Evolutionary conservation across 768 basidiomycete genomes (phyloP), one percentile per base, ranked within the genome.

Genomic region (Termitomyces sp.): DNA sequence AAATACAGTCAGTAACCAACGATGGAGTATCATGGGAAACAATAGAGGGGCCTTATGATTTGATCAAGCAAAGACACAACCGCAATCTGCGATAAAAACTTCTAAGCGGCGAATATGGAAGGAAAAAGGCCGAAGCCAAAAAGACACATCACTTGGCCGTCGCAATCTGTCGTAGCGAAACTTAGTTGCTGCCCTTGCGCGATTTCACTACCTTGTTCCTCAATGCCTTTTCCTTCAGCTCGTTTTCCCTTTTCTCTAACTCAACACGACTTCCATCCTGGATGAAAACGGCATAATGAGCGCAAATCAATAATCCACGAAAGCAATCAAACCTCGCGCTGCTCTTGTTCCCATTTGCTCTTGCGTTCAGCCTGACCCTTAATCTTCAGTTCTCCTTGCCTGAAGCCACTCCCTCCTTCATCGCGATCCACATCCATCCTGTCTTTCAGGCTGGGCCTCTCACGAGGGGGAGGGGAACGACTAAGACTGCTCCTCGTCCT

Each of bases 131-230:
- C 51, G 44, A 43, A 56, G 46, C 41, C 24, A 12, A 52, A 44
- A 41, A 37, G 26, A 50, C 55, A 48, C 26, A 43, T 58, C 56
- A 63, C 62, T 61, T 61, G 58, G 60, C 55, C 58, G 42, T 59
- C 43, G 37, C 36, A 24, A 20, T 13, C 7, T 34, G 32, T 22
- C 31, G 3, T 32, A 22, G 20, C 29, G 29, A 37, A 43, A 47
- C 46, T 54, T 64, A 59, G 54, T 46, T 64, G 49, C 63, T 71
- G 36, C 66, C 73, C 67, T 87, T 90, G 62, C 89, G 76, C 31
- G 86, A 88, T 66, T 86, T 77, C 66, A 81, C 72, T 53, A 93
- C 91, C 67, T 93, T 93, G 66, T 92, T 92, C 65, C 91, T 80
- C 67, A 93, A 69, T 14, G 90, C 89, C 67, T 75, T 83, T 64